phyloP scores from a whole-genome alignment of 805 yeast genomes.

The Wickerhamiella dianesei region DNA sequence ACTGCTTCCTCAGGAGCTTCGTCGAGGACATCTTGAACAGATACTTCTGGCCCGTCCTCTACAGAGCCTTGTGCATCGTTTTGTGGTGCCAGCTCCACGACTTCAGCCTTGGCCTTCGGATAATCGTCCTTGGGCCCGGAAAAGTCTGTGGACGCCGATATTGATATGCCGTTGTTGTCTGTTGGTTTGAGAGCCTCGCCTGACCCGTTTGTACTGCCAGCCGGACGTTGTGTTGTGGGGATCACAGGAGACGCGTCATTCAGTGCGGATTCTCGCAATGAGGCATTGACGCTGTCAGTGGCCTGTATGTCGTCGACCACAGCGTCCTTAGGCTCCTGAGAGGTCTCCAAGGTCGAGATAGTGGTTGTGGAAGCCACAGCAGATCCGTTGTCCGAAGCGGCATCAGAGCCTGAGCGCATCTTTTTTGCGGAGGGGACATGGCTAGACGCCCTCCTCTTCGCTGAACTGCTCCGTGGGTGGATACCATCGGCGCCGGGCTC shows the following conservation, averaged over 20 bases:
- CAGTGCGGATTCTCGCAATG: not conserved
- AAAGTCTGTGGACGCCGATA: too few species aligned
- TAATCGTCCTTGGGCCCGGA: not conserved
- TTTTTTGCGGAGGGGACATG: not conserved
- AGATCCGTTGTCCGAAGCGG: not conserved
- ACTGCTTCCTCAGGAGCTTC: conserved; percentile 19
- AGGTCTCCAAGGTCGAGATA: not conserved
- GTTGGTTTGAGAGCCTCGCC: not conserved
- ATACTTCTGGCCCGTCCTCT: not conserved
- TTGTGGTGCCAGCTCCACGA: too few species aligned
- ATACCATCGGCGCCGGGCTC: not conserved
- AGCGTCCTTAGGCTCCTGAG: not conserved
- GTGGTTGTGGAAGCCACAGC: not conserved
- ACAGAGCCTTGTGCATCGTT: too few species aligned
- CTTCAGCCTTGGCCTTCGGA: not conserved
- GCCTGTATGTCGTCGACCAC: not conserved
- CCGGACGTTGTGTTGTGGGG: not conserved
- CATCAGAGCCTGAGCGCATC: not conserved
- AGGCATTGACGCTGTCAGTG: not conserved
- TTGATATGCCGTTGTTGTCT: not conserved
- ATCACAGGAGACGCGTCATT: not conserved
- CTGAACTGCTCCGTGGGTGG: not conserved
- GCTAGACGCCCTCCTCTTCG: not conserved
- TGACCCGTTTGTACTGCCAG: too few species aligned
- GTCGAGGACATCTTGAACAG: conserved; percentile 15